Conservation (phyloP, 2,329 filamentous ascomycete genomes). For the Podosphaera xanthii region DNA sequence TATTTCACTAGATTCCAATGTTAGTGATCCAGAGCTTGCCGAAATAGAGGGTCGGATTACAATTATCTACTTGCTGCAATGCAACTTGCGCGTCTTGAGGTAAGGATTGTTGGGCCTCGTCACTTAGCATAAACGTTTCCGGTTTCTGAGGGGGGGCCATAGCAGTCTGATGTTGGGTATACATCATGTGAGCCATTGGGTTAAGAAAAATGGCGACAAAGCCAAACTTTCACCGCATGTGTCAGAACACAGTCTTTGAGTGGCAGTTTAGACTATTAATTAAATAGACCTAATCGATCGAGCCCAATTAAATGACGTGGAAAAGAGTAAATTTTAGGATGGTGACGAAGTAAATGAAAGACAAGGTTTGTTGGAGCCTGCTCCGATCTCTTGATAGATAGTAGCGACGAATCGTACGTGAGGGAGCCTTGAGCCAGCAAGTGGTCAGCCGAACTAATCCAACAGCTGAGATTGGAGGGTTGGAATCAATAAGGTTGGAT, state of each 20-base stretch:
- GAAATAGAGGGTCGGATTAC: conserved; percentile 31
- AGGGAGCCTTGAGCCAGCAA: not conserved
- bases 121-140: conserved; percentile 96
- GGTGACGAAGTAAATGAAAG: not conserved
- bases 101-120: conserved; percentile 85
- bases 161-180: conserved; percentile 50
- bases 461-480: too few species aligned
- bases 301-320: not conserved
- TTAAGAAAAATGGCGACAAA: too few species aligned
- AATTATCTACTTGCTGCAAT: conserved; percentile 91
- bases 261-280: too few species aligned
- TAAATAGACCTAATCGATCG: not conserved
- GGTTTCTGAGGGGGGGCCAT: conserved; percentile 91
- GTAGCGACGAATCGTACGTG: not conserved
- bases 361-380: not conserved
- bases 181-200: conserved; percentile 29
- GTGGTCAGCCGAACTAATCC: not conserved
- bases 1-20: conserved; percentile 55
- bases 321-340: not conserved
- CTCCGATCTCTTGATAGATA: not conserved
- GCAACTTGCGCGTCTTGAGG: conserved; percentile 94
- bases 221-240: too few species aligned
- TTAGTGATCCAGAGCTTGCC: conserved; percentile 7
- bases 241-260: too few species aligned
- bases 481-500: not conserved